Evolutionary conservation across 2,329 filamentous ascomycete species (phyloP).

Genomic region (Pseudogymnoascus sp.): DNA sequence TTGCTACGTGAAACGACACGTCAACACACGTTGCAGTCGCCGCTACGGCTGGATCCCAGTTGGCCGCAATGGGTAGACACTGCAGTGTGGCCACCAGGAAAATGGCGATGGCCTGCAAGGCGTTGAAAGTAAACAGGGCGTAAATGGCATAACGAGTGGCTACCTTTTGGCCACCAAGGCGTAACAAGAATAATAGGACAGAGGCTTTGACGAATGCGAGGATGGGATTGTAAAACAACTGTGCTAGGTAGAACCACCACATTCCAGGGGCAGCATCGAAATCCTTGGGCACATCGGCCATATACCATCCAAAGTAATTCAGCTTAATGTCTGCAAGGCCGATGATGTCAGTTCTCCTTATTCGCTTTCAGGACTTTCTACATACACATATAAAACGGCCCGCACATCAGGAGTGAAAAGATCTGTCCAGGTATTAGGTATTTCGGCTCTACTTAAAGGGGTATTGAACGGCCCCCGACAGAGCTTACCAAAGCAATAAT

Average conservation of each 20-base stretch:
- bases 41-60: conserved; percentile 26
- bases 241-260: conserved; percentile 27
- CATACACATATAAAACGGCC: conserved; percentile 3
- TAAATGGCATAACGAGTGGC: conserved; percentile 28
- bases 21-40: conserved; percentile 30
- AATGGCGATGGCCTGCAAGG: conserved; percentile 28
- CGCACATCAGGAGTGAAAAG: not conserved
- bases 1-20: conserved; percentile 29
- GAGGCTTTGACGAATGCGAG: conserved; percentile 39
- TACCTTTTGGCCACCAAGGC: conserved; percentile 32
- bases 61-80: conserved; percentile 30
- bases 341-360: not conserved
- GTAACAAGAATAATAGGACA: conserved; percentile 38
- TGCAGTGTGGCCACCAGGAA: conserved; percentile 34
- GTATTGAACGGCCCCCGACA: not conserved
- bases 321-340: conserved; percentile 20
- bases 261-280: not conserved
- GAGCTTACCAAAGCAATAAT: not conserved
- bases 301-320: conserved; percentile 27
- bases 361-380: not conserved
- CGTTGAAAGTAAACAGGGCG: conserved; percentile 18
- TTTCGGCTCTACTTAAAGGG: not conserved
- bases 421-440: not conserved
- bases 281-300: not conserved
- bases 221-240: conserved; percentile 39